Evolutionary conservation across 768 basidiomycete species (phyloP).

Genomic region (Strobilomyces echinocephalus): DNA sequence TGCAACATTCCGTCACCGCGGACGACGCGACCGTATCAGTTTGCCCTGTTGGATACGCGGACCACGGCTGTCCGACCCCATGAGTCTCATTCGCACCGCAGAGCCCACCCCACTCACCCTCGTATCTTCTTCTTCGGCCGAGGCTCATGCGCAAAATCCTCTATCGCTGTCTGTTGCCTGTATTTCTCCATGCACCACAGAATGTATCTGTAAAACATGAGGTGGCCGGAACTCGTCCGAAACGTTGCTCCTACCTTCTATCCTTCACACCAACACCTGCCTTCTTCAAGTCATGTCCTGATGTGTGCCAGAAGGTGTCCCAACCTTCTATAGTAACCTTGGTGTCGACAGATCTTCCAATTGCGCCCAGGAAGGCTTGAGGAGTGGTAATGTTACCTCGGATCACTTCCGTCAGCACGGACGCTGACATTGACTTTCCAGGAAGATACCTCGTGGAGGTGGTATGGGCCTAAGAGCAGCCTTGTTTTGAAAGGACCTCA

Average conservation of each 20-base stretch:
- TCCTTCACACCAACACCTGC: constrained; percentile 65
- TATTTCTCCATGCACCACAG: constrained; percentile 85
- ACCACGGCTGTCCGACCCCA: constrained; percentile 50
- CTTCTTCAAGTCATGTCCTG: constrained; percentile 55
- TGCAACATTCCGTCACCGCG: constrained; percentile 22
- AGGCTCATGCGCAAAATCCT: constrained; percentile 59
- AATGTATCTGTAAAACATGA: constrained; percentile 54
- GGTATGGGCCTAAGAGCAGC: constrained; percentile 19
- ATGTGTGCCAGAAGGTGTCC: constrained; percentile 66
- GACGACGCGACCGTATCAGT: constrained; percentile 61
- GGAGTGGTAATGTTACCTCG: constrained; percentile 53
- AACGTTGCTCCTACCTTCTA: constrained; percentile 49
- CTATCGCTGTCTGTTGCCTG: constrained; percentile 49
- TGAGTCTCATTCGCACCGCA: neutral
- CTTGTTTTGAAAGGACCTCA: constrained; percentile 32
- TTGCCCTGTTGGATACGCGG: constrained; percentile 72
- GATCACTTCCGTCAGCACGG: constrained; percentile 7
- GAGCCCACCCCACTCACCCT: constrained; percentile 49
- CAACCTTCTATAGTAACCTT: constrained; percentile 64
- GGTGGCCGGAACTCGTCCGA: neutral
- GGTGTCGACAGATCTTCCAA: constrained; percentile 63
- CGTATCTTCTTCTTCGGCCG: constrained; percentile 73
- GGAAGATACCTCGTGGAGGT: constrained; percentile 20
- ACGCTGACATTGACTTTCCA: neutral
- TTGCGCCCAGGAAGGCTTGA: constrained; percentile 63